These are phyloP conservation scores for Trichophyton verrucosum DNA, from an alignment of 2,329 filamentous ascomycete species.

Conservation along the genomic window DNA sequence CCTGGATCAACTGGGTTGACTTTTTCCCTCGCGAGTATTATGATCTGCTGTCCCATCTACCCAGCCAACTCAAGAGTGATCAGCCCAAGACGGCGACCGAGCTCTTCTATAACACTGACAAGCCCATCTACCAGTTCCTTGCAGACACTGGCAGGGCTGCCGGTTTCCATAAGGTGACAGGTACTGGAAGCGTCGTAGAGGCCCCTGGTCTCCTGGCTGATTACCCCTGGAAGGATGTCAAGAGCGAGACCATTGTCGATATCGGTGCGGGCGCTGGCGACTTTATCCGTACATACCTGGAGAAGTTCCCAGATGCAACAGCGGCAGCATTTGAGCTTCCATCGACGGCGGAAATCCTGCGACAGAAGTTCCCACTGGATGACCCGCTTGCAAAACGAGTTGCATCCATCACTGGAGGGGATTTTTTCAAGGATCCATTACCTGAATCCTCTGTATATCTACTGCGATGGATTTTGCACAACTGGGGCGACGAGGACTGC, in stretches of 20 bases:
- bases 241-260: neutral
- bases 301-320: neutral
- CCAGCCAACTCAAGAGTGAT: neutral
- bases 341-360: neutral
- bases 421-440: constrained; percentile 3
- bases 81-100: neutral
- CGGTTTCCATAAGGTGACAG: neutral
- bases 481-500: neutral
- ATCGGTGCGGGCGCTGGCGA: neutral
- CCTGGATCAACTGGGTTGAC: neutral
- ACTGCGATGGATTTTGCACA: neutral
- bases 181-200: neutral
- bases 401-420: neutral
- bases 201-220: neutral
- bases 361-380: neutral
- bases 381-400: neutral
- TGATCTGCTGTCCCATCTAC: neutral
- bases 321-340: neutral
- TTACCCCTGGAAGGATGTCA: neutral
- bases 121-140: neutral
- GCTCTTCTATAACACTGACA: neutral
- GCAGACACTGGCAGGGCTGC: neutral
- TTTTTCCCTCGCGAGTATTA: neutral
- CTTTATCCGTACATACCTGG: neutral
- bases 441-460: neutral